Evolutionary conservation across 176 grass and related monocot genomes (phyloP), one percentile per base, ranked within the genome.

Genomic region (Calamus simplicifolius): DNA sequence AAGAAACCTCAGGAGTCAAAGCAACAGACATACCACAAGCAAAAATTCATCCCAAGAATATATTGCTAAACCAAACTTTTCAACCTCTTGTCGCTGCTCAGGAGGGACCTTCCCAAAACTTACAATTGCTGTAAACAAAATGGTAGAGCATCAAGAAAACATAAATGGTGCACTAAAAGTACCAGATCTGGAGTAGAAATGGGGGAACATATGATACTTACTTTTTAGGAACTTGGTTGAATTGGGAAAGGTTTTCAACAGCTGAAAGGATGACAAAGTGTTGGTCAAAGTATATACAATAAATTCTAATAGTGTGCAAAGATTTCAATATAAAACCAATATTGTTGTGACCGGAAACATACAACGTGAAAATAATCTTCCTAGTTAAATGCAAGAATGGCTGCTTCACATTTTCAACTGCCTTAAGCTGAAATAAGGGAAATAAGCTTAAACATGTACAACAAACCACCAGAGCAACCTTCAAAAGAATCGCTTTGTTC

Each of bases 31-130:
- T 78, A 97, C 92, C 78, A 66, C 77, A 50, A 85, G 57, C 18
- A 91, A 52, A 74, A 97, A 97, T 49, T 97, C 92, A 49, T 97
- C 87, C 92, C 87, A 96, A 26, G 83, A 87, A 71, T 79, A 88
- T 69, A 90, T 90, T 53, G 87, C 76, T 19, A 96, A 4, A 60
- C 69, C 77, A 64, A 88, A 73, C 48, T 71, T 88, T 38, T 77
- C 69, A 69, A 83, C 75, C 58, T 76, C 92, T 56, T 85, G 72
- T 61, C 78, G 90, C 27, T 91, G 92, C 21, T 82, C 78, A 72
- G 69, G 80, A 57, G 87, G 80, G 68, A 97, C 77, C 49, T 85
- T 89, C 29, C 92, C 92, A 53, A 91, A 91, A 77, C 92, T 88
- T 19, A 97, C 57, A 57, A 91, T 74, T n/a, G 63, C 87, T 90